A percentile compares a stretch with the other conserved stretches of the same genome.
Conservation (phyloP, 1,284 basidiomycete species). For the Wolfiporia cocos region DNA sequence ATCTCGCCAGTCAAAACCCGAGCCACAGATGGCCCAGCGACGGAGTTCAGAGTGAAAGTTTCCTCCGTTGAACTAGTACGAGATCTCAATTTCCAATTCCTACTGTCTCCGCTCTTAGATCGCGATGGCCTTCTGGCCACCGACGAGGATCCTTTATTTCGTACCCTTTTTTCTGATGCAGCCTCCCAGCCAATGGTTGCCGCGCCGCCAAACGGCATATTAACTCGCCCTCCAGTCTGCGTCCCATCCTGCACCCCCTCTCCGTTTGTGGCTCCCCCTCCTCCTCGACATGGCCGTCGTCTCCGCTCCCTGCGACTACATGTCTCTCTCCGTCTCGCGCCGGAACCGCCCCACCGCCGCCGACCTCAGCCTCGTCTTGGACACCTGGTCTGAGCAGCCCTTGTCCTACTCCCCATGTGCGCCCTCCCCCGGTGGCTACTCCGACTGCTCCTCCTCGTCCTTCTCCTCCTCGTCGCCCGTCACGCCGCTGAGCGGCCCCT, state of each 20-base stretch:
- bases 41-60: too few relatives aligned
- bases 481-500: conserved; percentile 7
- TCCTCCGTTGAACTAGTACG: too few relatives aligned
- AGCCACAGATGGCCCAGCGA: too few relatives aligned
- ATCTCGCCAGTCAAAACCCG: too few relatives aligned
- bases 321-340: conserved; percentile 2
- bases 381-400: too few relatives aligned
- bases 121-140: neutral
- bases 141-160: conserved; percentile 1
- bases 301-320: neutral
- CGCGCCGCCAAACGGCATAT: neutral
- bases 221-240: neutral
- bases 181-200: conserved; percentile 1
- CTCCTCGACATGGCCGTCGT: neutral
- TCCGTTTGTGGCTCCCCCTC: neutral
- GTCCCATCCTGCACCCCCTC: neutral
- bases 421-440: conserved; percentile 6
- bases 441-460: conserved; percentile 4
- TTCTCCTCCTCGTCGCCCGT: conserved; percentile 3
- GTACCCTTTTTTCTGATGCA: conserved; percentile 2
- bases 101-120: too few relatives aligned
- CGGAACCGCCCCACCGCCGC: conserved; percentile 5
- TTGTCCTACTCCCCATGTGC: neutral
- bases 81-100: too few relatives aligned
- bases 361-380: conserved; percentile 16